These are phyloP conservation scores for Backusella tarrabulga DNA, from an alignment of 192 early-diverging fungal species.

Conservation along the genomic window DNA sequence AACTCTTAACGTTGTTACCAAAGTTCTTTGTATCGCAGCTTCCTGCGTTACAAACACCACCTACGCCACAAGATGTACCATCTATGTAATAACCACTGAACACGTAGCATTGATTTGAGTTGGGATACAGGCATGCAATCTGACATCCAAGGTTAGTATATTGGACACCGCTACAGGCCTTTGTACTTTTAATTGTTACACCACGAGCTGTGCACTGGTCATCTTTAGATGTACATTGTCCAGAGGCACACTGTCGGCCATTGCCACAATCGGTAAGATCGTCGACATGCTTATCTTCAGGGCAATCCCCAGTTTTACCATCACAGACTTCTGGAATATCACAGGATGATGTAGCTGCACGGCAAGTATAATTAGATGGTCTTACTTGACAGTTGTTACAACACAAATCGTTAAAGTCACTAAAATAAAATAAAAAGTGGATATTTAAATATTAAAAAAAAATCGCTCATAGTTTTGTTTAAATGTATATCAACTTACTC, in stretches of 20 bases:
- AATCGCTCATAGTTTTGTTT: not conserved
- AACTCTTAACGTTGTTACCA: slow-evolving; percentile 36
- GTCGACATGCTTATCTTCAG: slow-evolving; percentile 58
- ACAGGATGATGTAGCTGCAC: slow-evolving; percentile 73
- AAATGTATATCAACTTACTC: slow-evolving; percentile 38
- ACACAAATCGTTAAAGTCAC: slow-evolving; percentile 84
- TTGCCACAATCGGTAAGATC: slow-evolving; percentile 72
- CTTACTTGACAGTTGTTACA: slow-evolving; percentile 72
- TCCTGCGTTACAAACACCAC: slow-evolving; percentile 62
- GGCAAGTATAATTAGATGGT: slow-evolving; percentile 67
- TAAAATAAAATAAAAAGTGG: slow-evolving; percentile 15
- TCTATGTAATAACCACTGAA: slow-evolving; percentile 69
- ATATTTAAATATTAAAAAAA: not conserved
- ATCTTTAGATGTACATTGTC: slow-evolving; percentile 75
- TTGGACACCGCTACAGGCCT: slow-evolving; percentile 55
- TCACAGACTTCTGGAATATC: slow-evolving; percentile 80
- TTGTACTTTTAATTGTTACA: slow-evolving; percentile 48
- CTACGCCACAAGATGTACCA: slow-evolving; percentile 72
- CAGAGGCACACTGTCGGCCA: slow-evolving; percentile 65
- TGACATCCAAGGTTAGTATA: not conserved
- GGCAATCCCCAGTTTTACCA: slow-evolving; percentile 72
- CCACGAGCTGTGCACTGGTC: slow-evolving; percentile 68
- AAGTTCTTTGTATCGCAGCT: slow-evolving; percentile 38
- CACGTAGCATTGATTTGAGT: slow-evolving; percentile 39
- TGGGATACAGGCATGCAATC: not conserved